These are phyloP conservation scores for Paecilomyces variotii DNA, from an alignment of 2,329 filamentous ascomycete genomes.

Conservation along the genomic window DNA sequence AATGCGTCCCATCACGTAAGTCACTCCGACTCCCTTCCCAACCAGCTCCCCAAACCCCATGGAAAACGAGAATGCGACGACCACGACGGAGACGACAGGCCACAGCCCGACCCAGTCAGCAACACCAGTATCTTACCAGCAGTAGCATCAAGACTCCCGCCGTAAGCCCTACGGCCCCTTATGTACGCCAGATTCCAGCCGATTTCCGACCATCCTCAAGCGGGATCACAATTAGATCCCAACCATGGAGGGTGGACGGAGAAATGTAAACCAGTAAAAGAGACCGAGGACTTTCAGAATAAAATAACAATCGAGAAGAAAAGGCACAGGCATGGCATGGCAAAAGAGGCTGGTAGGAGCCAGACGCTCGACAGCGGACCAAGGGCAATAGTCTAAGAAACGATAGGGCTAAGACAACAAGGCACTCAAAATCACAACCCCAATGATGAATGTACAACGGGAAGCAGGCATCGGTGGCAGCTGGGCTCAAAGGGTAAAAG, in stretches of 20 bases:
- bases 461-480: not conserved
- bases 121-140: not conserved
- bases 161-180: not conserved
- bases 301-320: conserved; percentile 7
- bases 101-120: not conserved
- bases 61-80: conserved; percentile 1
- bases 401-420: not conserved
- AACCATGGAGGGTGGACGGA: not conserved
- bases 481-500: not conserved
- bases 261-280: conserved; percentile 1
- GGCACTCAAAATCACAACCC: not conserved
- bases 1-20: conserved; percentile 4
- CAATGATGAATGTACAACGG: not conserved
- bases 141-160: not conserved
- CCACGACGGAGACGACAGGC: not conserved
- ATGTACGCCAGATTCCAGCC: not conserved
- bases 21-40: conserved; percentile 5
- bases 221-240: not conserved
- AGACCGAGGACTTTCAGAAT: conserved; percentile 5
- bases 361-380: not conserved
- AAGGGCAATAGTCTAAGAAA: not conserved
- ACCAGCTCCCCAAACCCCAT: conserved; percentile 3
- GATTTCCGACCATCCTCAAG: not conserved
- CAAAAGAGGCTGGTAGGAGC: not conserved
- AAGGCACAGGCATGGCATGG: conserved; percentile 1